phyloP scores from a whole-genome alignment of 257 asterid genomes.

The Solanum appendiculatum region DNA sequence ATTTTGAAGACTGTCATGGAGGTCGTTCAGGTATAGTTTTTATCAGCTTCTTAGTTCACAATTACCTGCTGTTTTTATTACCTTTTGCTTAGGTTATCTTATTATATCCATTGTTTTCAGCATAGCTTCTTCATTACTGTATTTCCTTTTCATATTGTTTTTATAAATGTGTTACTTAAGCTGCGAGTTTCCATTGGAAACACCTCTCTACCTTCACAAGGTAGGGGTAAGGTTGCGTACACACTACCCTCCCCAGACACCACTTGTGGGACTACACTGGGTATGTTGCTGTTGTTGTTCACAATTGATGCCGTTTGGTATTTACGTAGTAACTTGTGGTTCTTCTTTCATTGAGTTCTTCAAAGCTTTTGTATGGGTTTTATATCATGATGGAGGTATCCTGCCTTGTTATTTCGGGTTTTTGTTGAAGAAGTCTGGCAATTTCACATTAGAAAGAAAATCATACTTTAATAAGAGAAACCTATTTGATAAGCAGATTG shows the following conservation, averaged over 20 bases:
- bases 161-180: not conserved
- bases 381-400: not conserved
- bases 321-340: not conserved
- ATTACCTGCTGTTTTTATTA: not conserved
- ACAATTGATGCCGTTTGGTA: not conserved
- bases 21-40: slow-evolving; percentile 46
- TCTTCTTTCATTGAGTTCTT: not conserved
- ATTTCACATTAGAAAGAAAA: not conserved
- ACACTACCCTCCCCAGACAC: not conserved
- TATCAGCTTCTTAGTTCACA: not conserved
- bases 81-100: not conserved
- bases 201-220: not conserved
- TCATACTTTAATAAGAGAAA: not conserved
- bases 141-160: not conserved
- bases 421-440: not conserved
- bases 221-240: not conserved
- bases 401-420: not conserved
- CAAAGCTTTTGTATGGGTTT: not conserved
- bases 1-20: slow-evolving; percentile 53
- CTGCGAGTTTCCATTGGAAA: not conserved
- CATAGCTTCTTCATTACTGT: not conserved
- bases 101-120: not conserved
- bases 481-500: not conserved
- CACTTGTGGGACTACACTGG: not conserved
- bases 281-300: not conserved